Conservation (phyloP, 1,284 basidiomycete species). For the Xanthoconium separans region DNA sequence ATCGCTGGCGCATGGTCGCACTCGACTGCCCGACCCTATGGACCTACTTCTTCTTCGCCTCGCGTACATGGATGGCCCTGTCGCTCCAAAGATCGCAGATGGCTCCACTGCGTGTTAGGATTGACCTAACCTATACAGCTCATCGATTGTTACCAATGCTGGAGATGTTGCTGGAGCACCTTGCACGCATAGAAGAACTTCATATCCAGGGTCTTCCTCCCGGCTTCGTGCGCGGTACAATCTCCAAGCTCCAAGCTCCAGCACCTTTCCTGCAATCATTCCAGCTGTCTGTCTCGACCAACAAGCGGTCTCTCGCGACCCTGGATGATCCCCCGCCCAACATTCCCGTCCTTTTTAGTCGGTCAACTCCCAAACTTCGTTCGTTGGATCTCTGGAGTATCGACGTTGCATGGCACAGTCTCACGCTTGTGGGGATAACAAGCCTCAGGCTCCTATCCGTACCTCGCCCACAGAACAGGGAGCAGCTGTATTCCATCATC, state of each 20-base stretch:
- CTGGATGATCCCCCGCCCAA: background rate
- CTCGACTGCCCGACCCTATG: slow-evolving; percentile 30
- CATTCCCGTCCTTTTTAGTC: background rate
- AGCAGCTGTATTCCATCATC: background rate
- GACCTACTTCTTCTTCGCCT: slow-evolving; percentile 24
- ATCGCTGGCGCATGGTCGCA: slow-evolving; percentile 33
- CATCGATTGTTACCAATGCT: background rate
- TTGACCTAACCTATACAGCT: slow-evolving; percentile 10
- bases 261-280: slow-evolving; percentile 1
- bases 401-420: background rate
- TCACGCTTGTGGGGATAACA: background rate
- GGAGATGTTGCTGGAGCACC: slow-evolving; percentile 1
- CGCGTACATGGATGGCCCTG: slow-evolving; percentile 2
- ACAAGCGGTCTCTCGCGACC: background rate
- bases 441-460: background rate
- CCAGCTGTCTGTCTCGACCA: background rate
- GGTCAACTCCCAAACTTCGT: background rate
- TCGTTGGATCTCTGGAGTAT: background rate
- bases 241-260: background rate
- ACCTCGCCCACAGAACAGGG: background rate
- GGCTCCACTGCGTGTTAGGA: slow-evolving; percentile 20
- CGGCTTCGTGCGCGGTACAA: background rate
- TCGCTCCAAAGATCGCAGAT: background rate
- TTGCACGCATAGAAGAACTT: slow-evolving; percentile 1
- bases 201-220: background rate